These are phyloP conservation scores for Escovopsis weberi DNA, from an alignment of 2,329 filamentous ascomycete genomes.

Conservation along the genomic window DNA sequence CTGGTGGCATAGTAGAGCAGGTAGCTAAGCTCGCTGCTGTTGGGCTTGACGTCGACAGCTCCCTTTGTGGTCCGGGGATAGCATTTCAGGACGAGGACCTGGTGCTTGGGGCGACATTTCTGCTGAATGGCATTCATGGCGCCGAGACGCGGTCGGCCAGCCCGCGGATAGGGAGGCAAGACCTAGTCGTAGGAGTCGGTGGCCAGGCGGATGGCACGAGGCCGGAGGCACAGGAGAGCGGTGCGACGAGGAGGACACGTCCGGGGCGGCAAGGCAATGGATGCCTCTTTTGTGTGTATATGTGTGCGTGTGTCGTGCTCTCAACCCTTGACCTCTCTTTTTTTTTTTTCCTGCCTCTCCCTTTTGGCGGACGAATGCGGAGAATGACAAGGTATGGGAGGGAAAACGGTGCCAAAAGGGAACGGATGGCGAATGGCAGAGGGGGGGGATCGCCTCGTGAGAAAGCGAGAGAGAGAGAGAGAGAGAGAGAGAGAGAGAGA, in stretches of 20 bases:
- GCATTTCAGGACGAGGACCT: slow-evolving; percentile 90
- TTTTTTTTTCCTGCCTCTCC: background rate
- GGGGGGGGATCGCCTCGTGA: too few relatives aligned
- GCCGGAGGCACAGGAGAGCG: background rate
- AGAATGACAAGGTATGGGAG: too few relatives aligned
- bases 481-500: too few relatives aligned
- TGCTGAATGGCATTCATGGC: slow-evolving; percentile 51
- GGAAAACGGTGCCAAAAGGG: too few relatives aligned
- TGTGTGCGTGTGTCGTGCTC: background rate
- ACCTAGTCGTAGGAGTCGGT: background rate
- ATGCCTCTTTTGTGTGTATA: background rate
- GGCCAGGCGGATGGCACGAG: slow-evolving; percentile 1
- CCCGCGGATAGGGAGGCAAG: background rate
- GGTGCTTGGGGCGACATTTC: slow-evolving; percentile 81
- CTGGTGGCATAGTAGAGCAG: slow-evolving; percentile 94
- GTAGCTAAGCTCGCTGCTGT: slow-evolving; percentile 92
- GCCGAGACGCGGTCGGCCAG: slow-evolving; percentile 3
- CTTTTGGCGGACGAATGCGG: too few relatives aligned
- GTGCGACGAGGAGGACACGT: background rate
- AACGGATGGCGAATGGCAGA: too few relatives aligned
- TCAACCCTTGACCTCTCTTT: background rate
- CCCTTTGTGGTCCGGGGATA: slow-evolving; percentile 89
- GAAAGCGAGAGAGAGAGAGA: too few relatives aligned
- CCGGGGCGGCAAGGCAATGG: background rate
- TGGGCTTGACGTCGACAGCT: slow-evolving; percentile 83